phyloP scores from a whole-genome alignment of 2,329 filamentous ascomycete species.

The Colletotrichum sidae region DNA sequence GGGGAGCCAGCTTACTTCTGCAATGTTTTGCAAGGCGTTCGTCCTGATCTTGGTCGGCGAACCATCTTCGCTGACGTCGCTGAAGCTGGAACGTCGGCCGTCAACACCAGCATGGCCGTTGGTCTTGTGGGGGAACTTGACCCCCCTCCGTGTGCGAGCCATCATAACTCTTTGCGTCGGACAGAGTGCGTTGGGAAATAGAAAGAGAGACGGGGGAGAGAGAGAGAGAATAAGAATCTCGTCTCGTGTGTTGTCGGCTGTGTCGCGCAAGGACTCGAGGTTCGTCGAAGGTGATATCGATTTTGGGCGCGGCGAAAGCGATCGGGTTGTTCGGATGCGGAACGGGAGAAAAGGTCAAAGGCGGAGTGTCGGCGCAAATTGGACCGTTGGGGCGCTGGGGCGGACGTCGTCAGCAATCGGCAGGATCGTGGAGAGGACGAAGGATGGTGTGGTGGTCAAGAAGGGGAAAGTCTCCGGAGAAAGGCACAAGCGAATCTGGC shows the following conservation, averaged over 20 bases:
- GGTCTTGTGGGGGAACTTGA: constrained; percentile 65
- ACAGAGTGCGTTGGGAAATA: not conserved
- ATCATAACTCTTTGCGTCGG: constrained; percentile 40
- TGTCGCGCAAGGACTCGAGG: constrained; percentile 1
- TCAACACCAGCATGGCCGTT: constrained; percentile 60
- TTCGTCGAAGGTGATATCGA: not conserved
- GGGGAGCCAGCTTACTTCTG: constrained; percentile 46
- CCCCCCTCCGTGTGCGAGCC: constrained; percentile 60
- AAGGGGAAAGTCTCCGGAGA: not conserved
- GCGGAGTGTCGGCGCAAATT: constrained; percentile 36
- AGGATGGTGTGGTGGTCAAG: constrained; percentile 1
- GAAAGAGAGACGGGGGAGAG: not conserved
- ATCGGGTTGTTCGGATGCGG: constrained; percentile 36
- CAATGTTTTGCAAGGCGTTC: constrained; percentile 49
- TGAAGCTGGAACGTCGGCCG: constrained; percentile 76
- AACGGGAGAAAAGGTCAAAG: constrained; percentile 5
- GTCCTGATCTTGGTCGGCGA: constrained; percentile 48
- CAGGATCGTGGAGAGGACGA: constrained; percentile 5
- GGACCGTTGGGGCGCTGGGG: constrained; percentile 12
- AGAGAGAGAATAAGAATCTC: not conserved
- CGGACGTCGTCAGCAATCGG: not conserved
- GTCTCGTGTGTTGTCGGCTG: not conserved
- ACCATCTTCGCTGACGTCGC: constrained; percentile 73
- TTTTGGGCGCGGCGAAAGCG: not conserved
- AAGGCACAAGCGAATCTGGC: constrained; percentile 15